phyloP scores from a whole-genome alignment of 2,329 filamentous ascomycete genomes.

The Diaporthe ampelina region DNA sequence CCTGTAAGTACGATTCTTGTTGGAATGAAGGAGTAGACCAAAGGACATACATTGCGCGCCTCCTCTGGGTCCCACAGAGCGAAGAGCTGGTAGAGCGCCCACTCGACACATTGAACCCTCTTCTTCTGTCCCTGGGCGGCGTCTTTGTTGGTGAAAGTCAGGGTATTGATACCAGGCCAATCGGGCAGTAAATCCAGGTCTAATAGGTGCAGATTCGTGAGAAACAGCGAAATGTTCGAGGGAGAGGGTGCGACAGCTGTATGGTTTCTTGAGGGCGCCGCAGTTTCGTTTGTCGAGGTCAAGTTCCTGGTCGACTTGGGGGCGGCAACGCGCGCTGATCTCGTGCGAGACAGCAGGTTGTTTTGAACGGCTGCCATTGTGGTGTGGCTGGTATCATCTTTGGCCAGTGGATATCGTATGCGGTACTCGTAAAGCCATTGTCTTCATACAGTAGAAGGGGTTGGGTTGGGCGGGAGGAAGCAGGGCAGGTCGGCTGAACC shows the following conservation, averaged over 20 bases:
- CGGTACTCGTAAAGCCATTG: background rate
- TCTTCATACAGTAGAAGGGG: background rate
- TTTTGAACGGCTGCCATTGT: conserved; percentile 35
- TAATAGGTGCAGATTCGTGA: conserved; percentile 87
- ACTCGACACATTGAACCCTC: conserved; percentile 87
- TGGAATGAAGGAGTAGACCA: background rate
- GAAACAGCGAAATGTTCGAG: conserved; percentile 75
- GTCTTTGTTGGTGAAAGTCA: conserved; percentile 78
- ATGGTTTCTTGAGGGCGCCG: background rate
- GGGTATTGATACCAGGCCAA: conserved; percentile 82
- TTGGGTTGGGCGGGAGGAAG: background rate
- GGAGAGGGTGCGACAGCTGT: conserved; percentile 49
- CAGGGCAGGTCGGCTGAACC: background rate
- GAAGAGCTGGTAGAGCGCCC: conserved; percentile 91
- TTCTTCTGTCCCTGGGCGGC: conserved; percentile 82
- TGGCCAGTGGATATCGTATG: background rate
- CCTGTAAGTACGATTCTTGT: conserved; percentile 13
- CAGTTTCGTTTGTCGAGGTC: conserved; percentile 5
- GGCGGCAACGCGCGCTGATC: conserved; percentile 35
- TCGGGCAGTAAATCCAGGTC: conserved; percentile 82
- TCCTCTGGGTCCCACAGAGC: conserved; percentile 84
- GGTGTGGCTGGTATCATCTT: background rate
- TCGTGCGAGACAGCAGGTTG: conserved; percentile 31
- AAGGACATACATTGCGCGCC: conserved; percentile 73
- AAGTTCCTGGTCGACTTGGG: conserved; percentile 26